Evolutionary conservation across 768 basidiomycete species (phyloP), one percentile per base, ranked within the genome.

Genomic region (Auricularia cornea): DNA sequence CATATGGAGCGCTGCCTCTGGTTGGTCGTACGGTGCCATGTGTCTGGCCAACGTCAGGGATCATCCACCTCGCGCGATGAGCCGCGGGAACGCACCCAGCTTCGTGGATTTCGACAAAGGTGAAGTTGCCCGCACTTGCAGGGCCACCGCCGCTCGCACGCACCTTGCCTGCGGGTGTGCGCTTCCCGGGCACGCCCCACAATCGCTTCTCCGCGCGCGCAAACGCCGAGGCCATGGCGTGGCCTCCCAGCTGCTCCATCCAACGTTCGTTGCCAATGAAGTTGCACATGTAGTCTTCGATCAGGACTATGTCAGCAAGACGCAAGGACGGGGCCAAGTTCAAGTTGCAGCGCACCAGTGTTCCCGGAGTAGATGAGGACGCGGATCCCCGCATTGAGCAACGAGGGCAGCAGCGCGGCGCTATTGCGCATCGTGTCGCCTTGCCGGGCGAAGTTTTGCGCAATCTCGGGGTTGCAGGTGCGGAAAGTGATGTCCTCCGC

Each of bases 281-380:
- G 76, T 94, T 94, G 80, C 93, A 95, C 89, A 92, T 89, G 80
- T 86, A 84, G 73, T 94, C 92, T 35, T 67, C 51, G 68, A 69
- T 66, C 66, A 71, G 51, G 31, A 31, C n/a, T 40, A 40, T 40
- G 38, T 8, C 8, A 40, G 8, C 38, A 8, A 8, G 41, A 32
- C 60, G 33, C 38, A n/a, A n/a, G n/a, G 38, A 54, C 60, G 20
- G 23, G 60, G 1, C 32, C 41, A 26, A 28, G 48, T 4, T 52
- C 29, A 64, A n/a, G 41, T 66, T 26, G 11, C 18, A 59, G 38
- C 65, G 59, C 40, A 63, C 66, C 66, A 40, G 90, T 89, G 66
- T 89, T 87, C n/a, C 90, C 94, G 63, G 94, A 92, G 70, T 97
- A 98, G 52, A 97, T 85, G 32, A 98, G 76, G 51, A 98, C 75